A percentile compares a stretch with the other conserved stretches of the same genome.
Evolutionary conservation across 2,329 filamentous ascomycete genomes (phyloP).

Genomic region (Drechslerella coelobrocha): DNA sequence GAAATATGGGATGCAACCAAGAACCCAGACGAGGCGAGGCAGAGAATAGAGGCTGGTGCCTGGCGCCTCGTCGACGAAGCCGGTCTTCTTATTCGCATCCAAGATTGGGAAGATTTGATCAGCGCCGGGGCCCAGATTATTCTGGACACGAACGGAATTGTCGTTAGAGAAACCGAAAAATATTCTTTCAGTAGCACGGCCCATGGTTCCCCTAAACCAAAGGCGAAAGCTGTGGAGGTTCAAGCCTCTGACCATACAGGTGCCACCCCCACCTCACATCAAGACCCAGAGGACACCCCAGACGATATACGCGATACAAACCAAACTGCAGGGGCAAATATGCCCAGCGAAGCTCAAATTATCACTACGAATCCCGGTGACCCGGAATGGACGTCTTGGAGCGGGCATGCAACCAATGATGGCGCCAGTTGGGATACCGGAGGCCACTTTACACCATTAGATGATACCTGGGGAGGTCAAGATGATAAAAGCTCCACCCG

Average conservation of each 20-base stretch:
- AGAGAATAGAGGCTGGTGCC: constrained; percentile 6
- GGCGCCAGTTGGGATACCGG: constrained; percentile 12
- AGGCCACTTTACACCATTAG: constrained; percentile 12
- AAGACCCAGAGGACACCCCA: not conserved
- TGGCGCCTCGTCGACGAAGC: constrained; percentile 38
- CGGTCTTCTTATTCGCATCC: constrained; percentile 21
- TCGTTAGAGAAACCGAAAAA: constrained; percentile 17
- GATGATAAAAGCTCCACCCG: constrained; percentile 1
- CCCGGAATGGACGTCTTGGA: constrained; percentile 39
- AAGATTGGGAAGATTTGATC: constrained; percentile 34
- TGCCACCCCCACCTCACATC: not conserved
- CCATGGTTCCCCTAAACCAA: not conserved
- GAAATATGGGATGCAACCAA: constrained; percentile 1
- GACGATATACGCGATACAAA: not conserved
- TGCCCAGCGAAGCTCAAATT: not conserved
- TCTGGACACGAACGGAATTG: constrained; percentile 14
- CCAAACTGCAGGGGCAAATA: too few species aligned
- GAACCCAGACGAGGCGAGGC: not conserved
- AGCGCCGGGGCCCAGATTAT: constrained; percentile 11
- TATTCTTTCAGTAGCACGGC: not conserved
- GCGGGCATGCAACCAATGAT: not conserved
- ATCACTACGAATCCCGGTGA: constrained; percentile 18
- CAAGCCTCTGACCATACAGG: not conserved
- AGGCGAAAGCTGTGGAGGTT: not conserved
- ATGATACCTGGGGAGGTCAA: not conserved